A percentile compares a stretch with the other conserved stretches of the same genome.
phyloP scores from a whole-genome alignment of 768 basidiomycete genomes.

The Dioszegia crocea region DNA sequence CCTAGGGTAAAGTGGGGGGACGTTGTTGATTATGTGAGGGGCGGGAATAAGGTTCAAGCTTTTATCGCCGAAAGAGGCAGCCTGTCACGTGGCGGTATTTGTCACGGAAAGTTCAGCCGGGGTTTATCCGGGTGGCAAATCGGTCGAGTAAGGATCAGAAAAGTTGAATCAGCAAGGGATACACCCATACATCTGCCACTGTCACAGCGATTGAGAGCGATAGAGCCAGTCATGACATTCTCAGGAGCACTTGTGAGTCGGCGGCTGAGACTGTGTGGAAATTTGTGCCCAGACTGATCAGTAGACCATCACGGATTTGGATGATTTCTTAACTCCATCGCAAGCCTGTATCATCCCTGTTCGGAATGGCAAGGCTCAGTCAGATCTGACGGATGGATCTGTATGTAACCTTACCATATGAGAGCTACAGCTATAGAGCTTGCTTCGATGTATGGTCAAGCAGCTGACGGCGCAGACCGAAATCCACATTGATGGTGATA shows the following conservation, averaged over 20 bases:
- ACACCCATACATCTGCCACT: not conserved
- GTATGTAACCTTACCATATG: slow-evolving; percentile 12
- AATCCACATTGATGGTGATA: slow-evolving; percentile 78
- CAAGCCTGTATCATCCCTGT: slow-evolving; percentile 98
- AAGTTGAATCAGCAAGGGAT: not conserved
- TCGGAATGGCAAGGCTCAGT: slow-evolving; percentile 51
- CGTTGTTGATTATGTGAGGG: not conserved
- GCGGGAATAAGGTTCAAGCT: not conserved
- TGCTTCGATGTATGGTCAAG: too few relatives aligned
- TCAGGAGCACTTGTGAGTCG: slow-evolving; percentile 23
- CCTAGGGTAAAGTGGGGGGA: too few relatives aligned
- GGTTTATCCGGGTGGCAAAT: not conserved
- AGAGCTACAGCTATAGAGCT: slow-evolving; percentile 24
- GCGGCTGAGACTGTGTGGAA: not conserved
- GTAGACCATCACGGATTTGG: slow-evolving; percentile 86
- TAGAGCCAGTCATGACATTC: too few relatives aligned
- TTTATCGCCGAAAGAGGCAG: not conserved
- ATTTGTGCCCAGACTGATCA: not conserved
- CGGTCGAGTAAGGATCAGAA: not conserved
- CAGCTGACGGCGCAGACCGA: slow-evolving; percentile 62
- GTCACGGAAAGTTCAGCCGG: not conserved
- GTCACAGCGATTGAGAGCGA: too few relatives aligned
- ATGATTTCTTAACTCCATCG: slow-evolving; percentile 93
- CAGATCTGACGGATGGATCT: slow-evolving; percentile 21
- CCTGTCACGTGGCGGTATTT: not conserved